A percentile compares a stretch with the other conserved stretches of the same genome.
phyloP scores from a whole-genome alignment of 1,139 yeast genomes.

The Magnusiomyces paraingens region DNA sequence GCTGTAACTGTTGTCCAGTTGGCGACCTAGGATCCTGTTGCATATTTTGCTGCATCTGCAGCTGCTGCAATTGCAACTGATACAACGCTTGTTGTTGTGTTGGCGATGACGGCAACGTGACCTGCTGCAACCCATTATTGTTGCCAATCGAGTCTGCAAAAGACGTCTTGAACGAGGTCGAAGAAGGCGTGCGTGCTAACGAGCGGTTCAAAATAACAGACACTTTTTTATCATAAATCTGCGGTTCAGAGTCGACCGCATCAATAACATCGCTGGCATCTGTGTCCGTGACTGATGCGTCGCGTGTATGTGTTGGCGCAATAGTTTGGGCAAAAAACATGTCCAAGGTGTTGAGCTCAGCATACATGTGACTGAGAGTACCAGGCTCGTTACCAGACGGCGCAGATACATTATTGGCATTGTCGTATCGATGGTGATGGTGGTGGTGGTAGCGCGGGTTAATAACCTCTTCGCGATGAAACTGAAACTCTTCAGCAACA shows the following conservation, averaged over 20 bases:
- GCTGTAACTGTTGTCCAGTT: no score
- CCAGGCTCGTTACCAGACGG: slow-evolving; percentile 40
- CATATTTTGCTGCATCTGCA: slow-evolving; percentile 4
- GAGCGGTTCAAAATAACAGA: slow-evolving; percentile 68
- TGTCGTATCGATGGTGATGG: slow-evolving; percentile 17
- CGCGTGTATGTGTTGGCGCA: slow-evolving; percentile 27
- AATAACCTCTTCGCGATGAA: slow-evolving; percentile 53
- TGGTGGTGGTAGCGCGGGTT: slow-evolving; percentile 18
- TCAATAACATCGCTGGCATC: slow-evolving; percentile 38
- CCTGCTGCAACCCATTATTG: slow-evolving; percentile 2
- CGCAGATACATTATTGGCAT: slow-evolving; percentile 23
- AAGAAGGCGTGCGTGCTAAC: slow-evolving; percentile 68
- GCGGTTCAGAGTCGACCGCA: slow-evolving; percentile 67
- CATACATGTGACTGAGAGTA: slow-evolving; percentile 89
- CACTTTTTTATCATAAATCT: slow-evolving; percentile 71
- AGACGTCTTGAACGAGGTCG: slow-evolving; percentile 67
- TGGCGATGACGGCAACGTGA: neutral
- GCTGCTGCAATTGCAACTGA: slow-evolving; percentile 1
- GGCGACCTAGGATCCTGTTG: neutral
- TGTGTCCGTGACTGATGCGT: slow-evolving; percentile 37
- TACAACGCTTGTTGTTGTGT: slow-evolving; percentile 1
- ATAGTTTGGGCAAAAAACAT: slow-evolving; percentile 79
- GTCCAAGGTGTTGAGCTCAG: slow-evolving; percentile 90
- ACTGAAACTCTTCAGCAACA: slow-evolving; percentile 30
- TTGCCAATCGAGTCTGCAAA: slow-evolving; percentile 41